Evolutionary conservation across 2,329 filamentous ascomycete genomes (phyloP), one percentile per base, ranked within the genome.

Genomic region (Calonectria ilicicola): DNA sequence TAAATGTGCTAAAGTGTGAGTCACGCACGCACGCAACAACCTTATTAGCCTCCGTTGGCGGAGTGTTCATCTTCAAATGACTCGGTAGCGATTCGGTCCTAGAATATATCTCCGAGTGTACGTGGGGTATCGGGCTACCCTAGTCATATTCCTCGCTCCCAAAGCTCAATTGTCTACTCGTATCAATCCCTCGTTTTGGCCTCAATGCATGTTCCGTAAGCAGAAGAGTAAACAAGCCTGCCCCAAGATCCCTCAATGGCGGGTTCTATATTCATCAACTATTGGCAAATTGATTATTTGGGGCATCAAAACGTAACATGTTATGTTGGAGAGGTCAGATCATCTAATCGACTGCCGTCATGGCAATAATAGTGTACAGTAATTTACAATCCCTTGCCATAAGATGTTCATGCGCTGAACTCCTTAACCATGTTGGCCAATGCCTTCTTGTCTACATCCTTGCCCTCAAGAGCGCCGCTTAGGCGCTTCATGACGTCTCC

Each of bases 401-500:
- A 26, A 15, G 23, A 32, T 26, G 14, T 65, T 72, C 76, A 78
- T 35, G 77, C 60, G 27, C 70, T 77, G 65, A 81, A 60, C 80
- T 91, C 85, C 84, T 93, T 93, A 63, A 94, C 90, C 77, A 92
- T 83, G 77, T 85, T 89, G 5, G 88, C 89, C 60, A 95, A 84
- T 75, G 89, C 87, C 65, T 87, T 88, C 83, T 88, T 91, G 80
- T 95, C 90, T 42, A 94, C 88, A 46, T 89, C 87, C 83, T 92
- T 92, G 42, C 90, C 93, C 71, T 91, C 89, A 32, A 94, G 83
- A 32, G 85, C 84, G 5, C 85, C 84, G 65, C 90, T 82, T 14
- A 93, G 82, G 73, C 84, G 87, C 85, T 91, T 93, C 88, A 95
- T 89, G 12, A 93, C 87, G 69, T 90, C 87, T 5, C 92, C 91